Evolutionary conservation across 768 basidiomycete genomes (phyloP).

Genomic region (Tricholoma flavovirens): DNA sequence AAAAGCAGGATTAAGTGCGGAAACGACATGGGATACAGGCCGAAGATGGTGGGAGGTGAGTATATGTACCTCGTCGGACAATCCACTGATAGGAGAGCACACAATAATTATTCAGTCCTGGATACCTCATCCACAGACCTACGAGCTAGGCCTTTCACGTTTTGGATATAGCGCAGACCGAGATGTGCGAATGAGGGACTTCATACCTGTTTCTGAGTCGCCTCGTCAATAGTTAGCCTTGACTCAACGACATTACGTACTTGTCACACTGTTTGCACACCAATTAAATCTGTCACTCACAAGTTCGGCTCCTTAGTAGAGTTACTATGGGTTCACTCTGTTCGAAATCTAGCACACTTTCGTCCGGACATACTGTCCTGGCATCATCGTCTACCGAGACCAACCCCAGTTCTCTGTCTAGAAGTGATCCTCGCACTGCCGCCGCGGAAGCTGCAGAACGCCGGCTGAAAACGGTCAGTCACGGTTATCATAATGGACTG

Average conservation of each 20-base stretch:
- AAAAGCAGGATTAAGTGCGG: slow-evolving; percentile 66
- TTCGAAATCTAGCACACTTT: slow-evolving; percentile 41
- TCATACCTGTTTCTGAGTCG: slow-evolving; percentile 35
- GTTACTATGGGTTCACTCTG: slow-evolving; percentile 55
- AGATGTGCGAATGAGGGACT: slow-evolving; percentile 36
- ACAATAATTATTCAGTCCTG: slow-evolving; percentile 35
- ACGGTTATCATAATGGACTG: slow-evolving; percentile 1
- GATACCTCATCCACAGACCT: slow-evolving; percentile 48
- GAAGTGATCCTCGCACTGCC: slow-evolving; percentile 44
- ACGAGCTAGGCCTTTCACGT: slow-evolving; percentile 38
- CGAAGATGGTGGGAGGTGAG: slow-evolving; percentile 83
- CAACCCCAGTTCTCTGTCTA: slow-evolving; percentile 24
- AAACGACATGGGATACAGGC: slow-evolving; percentile 56
- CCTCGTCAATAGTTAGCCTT: slow-evolving; percentile 8
- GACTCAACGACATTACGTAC: not conserved
- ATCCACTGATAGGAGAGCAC: slow-evolving; percentile 4
- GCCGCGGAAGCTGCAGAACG: slow-evolving; percentile 61
- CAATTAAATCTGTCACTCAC: not conserved
- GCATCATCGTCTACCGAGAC: slow-evolving; percentile 28
- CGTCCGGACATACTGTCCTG: slow-evolving; percentile 46
- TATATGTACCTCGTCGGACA: slow-evolving; percentile 16
- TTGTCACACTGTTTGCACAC: not conserved
- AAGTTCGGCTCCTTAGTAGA: not conserved
- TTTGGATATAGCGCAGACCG: slow-evolving; percentile 40
- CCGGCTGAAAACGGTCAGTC: slow-evolving; percentile 49